phyloP scores from a whole-genome alignment of 768 basidiomycete genomes.

The Chalciporus pseudorubinellus region DNA sequence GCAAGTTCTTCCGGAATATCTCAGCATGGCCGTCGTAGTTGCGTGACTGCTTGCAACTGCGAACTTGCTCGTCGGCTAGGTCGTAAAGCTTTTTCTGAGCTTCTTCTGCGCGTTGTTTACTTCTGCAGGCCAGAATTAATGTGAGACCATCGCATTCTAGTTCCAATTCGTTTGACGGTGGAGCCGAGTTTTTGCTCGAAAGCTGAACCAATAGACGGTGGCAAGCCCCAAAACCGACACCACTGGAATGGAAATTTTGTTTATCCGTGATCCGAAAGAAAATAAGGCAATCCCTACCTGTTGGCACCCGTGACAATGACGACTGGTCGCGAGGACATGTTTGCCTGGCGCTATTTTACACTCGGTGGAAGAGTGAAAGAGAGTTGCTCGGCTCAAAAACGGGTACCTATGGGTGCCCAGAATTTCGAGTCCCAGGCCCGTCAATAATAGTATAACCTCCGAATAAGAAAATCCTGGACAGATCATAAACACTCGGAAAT shows the following conservation, averaged over 20 bases:
- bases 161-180: constrained; percentile 14
- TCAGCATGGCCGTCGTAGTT: constrained; percentile 53
- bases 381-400: too few species aligned
- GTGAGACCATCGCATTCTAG: constrained; percentile 55
- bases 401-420: too few species aligned
- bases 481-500: too few species aligned
- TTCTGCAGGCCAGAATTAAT: constrained; percentile 80
- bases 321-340: constrained; percentile 43
- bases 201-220: constrained; percentile 72
- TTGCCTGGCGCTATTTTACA: neutral
- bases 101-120: constrained; percentile 54
- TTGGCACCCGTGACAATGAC: constrained; percentile 73
- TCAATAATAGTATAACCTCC: too few species aligned
- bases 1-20: constrained; percentile 55
- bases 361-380: neutral
- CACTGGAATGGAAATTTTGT: constrained; percentile 50
- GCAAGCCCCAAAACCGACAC: constrained; percentile 82
- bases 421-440: too few species aligned
- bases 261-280: neutral
- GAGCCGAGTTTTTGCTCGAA: constrained; percentile 43
- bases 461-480: too few species aligned
- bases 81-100: constrained; percentile 55
- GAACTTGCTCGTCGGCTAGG: constrained; percentile 55
- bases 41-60: constrained; percentile 30
- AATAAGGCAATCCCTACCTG: constrained; percentile 39